Evolutionary conservation across 768 basidiomycete genomes (phyloP), one percentile per base, ranked within the genome.

Genomic region (Boletellus sp.): DNA sequence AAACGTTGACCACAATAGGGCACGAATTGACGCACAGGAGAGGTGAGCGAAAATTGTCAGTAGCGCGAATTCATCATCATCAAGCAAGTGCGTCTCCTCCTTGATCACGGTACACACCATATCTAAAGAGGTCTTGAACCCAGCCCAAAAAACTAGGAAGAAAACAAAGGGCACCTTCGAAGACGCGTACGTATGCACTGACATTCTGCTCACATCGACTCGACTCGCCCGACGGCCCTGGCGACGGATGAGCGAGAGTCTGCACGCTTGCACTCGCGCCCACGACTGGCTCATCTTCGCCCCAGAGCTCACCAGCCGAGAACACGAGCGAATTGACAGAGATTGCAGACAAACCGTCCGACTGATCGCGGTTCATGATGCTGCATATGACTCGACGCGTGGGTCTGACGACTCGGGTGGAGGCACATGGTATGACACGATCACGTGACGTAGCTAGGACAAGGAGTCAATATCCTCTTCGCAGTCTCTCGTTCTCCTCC

Each of bases 401-500:
- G 42, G 7, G 28, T 10, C 28, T 10, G 28, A 10, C 9, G 3
- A 8, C n/a, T n/a, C 9, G 9, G 7, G 9, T 28, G 24, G 24
- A 26, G 24, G 9, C 17, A 32, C 26, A 6, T 37, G 4, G 24
- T 11, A 22, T 12, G 17, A 54, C 48, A 36, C 45, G 48, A 37
- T 43, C 53, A 54, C 48, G 33, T 54, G 53, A 42, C 39, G 15
- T 43, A 23, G 5, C 6, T 9, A 16, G 6, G 10, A 23, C 33
- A 28, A 12, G 5, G 22, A n/a, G 31, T 63, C 48, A 72, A 34
- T 70, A 68, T 6, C 72, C 71, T 57, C 78, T 69, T 47, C 76
- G 72, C 56, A 89, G 59, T 55, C 75, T 70, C 62, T 76, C 74
- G 64, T 89, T 89, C 70, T 89, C 87, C 60, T 84, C 83, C 52